phyloP scores from a whole-genome alignment of 441 rosid species.

The Populus hybrid region DNA sequence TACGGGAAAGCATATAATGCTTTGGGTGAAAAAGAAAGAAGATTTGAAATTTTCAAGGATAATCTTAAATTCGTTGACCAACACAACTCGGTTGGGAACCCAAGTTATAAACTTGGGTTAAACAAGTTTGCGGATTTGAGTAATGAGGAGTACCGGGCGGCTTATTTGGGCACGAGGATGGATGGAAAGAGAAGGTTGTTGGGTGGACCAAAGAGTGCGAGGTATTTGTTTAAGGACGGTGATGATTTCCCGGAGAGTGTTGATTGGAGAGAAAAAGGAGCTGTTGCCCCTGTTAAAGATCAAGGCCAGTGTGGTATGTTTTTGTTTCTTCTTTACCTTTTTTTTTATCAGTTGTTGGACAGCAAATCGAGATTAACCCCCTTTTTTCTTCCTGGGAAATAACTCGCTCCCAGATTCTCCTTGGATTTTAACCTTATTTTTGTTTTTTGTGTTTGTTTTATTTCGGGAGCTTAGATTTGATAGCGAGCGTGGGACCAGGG shows the following conservation, averaged over 20 bases:
- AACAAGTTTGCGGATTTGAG: slow-evolving; percentile 86
- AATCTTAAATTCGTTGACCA: slow-evolving; percentile 72
- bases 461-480: not conserved
- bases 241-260: slow-evolving; percentile 67
- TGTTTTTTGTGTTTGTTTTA: not conserved
- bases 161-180: slow-evolving; percentile 47
- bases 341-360: not conserved
- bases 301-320: slow-evolving; percentile 82
- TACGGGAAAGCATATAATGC: slow-evolving; percentile 67
- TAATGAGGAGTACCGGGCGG: slow-evolving; percentile 76
- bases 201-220: slow-evolving; percentile 33
- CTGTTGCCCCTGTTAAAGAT: slow-evolving; percentile 73
- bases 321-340: not conserved
- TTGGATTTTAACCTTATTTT: not conserved
- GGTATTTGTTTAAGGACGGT: slow-evolving; percentile 48
- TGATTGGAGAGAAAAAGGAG: slow-evolving; percentile 86
- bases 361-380: not conserved
- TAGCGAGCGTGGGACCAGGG: not conserved
- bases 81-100: slow-evolving; percentile 49
- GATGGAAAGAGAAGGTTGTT: slow-evolving; percentile 21
- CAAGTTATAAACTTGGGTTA: slow-evolving; percentile 58
- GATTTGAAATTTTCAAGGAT: slow-evolving; percentile 81
- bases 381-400: not conserved
- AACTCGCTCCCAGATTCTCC: not conserved
- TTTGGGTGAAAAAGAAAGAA: slow-evolving; percentile 64